Evolutionary conservation across 202 grass and related monocot genomes (phyloP), one percentile per base, ranked within the genome.

Genomic region (Carex sylvatica): DNA sequence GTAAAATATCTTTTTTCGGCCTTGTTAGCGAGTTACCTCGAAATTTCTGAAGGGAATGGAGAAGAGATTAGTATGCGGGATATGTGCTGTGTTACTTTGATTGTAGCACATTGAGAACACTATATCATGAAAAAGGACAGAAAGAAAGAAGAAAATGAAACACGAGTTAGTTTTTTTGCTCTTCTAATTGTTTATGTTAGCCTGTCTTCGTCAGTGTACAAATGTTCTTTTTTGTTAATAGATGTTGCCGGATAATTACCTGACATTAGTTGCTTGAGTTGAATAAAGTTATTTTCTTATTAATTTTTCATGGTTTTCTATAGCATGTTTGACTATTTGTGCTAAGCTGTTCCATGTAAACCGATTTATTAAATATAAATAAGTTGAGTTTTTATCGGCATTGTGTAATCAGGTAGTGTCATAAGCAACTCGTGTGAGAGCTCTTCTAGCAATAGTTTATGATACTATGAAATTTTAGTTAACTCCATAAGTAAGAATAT

Each of bases 1-100:
- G 84, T 89, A 84, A 89, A 64, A 75, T 89, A 89, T 86, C 73
- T 36, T 85, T 85, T 89, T 89, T 81, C 58, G 51, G 51, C 47
- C 36, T 56, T 72, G 51, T 65, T 89, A 66, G 58, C 2, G 74
- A 65, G 56, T 56, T 59, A 47, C 14, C 38, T 71, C 64, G 58
- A 19, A n/a, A 47, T 81, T 67, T 51, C n/a, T 73, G 26, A 51
- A 19, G 49, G 64, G 19, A 82, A 82, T 33, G 62, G 38, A 47
- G 78, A 65, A n/a, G 28, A 67, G 14, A 65, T 62, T 82, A 23
- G 30, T 65, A 55, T 82, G 80, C 80, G 63, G 80, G 60, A 63
- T 14, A 40, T 46, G 15, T 80, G 42, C n/a, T 65, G 46, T 54
- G 28, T 77, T 59, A 77, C 49, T 36, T 77, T 77, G 52, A 77